Evolutionary conservation across 2,329 filamentous ascomycete genomes (phyloP).

Genomic region (Paramyrothecium sp.): DNA sequence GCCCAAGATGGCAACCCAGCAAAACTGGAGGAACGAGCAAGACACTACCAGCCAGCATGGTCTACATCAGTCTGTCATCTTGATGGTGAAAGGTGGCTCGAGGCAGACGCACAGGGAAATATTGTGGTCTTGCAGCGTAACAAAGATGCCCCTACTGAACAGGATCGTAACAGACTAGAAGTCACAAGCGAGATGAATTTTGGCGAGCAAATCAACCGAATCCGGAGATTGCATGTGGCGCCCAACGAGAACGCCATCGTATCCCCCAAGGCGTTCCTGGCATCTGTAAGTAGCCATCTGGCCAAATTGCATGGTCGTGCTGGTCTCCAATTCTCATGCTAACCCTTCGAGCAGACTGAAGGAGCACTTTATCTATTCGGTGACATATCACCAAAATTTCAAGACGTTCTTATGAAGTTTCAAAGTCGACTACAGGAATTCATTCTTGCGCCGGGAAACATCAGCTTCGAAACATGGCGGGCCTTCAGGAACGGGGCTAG

Average conservation of each 20-base stretch:
- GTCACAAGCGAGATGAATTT: slow-evolving; percentile 79
- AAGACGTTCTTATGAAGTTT: slow-evolving; percentile 79
- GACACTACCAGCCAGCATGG: slow-evolving; percentile 83
- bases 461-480: slow-evolving; percentile 78
- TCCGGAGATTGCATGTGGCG: slow-evolving; percentile 70
- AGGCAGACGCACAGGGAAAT: slow-evolving; percentile 86
- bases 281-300: slow-evolving; percentile 64
- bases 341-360: slow-evolving; percentile 62
- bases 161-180: slow-evolving; percentile 70
- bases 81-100: slow-evolving; percentile 72
- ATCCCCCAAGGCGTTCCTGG: slow-evolving; percentile 80
- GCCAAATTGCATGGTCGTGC: neutral
- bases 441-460: slow-evolving; percentile 67
- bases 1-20: slow-evolving; percentile 56
- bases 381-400: slow-evolving; percentile 67
- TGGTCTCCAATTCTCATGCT: neutral
- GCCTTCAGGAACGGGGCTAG: slow-evolving; percentile 73
- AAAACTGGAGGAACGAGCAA: slow-evolving; percentile 69
- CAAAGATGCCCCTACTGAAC: slow-evolving; percentile 65
- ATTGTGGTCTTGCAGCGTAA: slow-evolving; percentile 78
- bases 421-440: slow-evolving; percentile 68
- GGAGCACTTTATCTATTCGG: slow-evolving; percentile 90
- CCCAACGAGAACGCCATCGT: slow-evolving; percentile 65
- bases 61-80: slow-evolving; percentile 74
- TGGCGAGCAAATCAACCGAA: slow-evolving; percentile 91